Evolutionary conservation across 768 basidiomycete genomes (phyloP), one percentile per base, ranked within the genome.

Genomic region (Tricholoma sp.): DNA sequence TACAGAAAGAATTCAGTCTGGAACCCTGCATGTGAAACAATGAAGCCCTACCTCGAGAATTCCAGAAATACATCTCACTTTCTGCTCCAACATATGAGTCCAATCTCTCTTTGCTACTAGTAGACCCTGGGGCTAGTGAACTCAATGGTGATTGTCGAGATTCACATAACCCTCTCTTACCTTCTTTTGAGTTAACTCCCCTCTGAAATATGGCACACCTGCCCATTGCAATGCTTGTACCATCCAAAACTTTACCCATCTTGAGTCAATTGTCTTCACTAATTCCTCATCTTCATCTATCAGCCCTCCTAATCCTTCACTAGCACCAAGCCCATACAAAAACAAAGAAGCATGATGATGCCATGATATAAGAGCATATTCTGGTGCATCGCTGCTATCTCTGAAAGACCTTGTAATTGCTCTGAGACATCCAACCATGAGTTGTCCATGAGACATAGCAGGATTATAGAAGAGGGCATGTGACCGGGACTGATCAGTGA

Each of bases 321-420:
- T 32, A 6, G 15, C 15, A 13, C 31, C 9, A 9, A 15, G 42
- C 29, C 18, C 20, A 34, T 47, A 45, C 47, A 55, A 36, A 17
- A 55, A 48, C 44, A 32, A 49, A 55, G 47, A 37, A 17, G 54
- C 42, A 55, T 55, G 54, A 50, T 55, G 36, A 55, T 50, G 37
- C 54, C 54, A 55, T 6, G 54, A 44, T 29, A 55, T 29, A 32
- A 55, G 54, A 34, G 54, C 47, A 50, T 55, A 55, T 55, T 55
- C 32, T 36, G 54, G 45, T 50, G 54, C 42, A 55, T 15, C 17
- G 20, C 7, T 45, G 28, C 33, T 15, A 48, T 36, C 28, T 32
- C 31, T 32, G 45, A 55, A 45, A 13, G 47, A 28, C 36, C 29
- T 24, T 3, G 45, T 55, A 36, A 55, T 55, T 32, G 32, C 54